A percentile compares a stretch with the other conserved stretches of the same genome.
phyloP scores from a whole-genome alignment of 1,284 basidiomycete species.

The Melanopsichium pennsylvanicum region DNA sequence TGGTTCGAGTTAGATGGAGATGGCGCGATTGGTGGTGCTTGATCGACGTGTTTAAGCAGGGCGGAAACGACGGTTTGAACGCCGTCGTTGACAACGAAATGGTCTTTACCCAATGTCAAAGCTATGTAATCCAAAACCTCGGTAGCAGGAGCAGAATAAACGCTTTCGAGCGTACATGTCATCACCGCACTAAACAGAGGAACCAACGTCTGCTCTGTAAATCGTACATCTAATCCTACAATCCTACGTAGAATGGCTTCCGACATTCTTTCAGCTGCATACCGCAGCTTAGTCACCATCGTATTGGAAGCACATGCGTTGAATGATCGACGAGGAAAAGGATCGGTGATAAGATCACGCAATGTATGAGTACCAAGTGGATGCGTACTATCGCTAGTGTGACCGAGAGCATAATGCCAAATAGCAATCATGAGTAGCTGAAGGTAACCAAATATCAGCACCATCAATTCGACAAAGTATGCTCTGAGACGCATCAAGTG shows the following conservation, averaged over 20 bases:
- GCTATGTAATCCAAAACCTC: constrained; percentile 64
- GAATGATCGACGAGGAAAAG: constrained; percentile 12
- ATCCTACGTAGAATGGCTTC: constrained; percentile 10
- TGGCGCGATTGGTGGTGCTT: too few relatives aligned
- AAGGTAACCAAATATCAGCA: constrained; percentile 53
- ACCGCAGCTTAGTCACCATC: too few relatives aligned
- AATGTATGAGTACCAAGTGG: constrained; percentile 35
- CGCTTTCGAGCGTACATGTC: constrained; percentile 41
- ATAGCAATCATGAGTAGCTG: constrained; percentile 47
- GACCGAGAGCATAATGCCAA: constrained; percentile 42
- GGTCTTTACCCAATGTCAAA: constrained; percentile 52
- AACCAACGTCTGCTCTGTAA: constrained; percentile 47
- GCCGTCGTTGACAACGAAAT: constrained; percentile 60
- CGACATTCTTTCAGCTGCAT: constrained; percentile 6
- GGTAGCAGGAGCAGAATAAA: constrained; percentile 48
- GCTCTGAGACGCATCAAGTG: background rate
- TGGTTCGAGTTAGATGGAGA: too few relatives aligned
- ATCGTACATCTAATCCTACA: constrained; percentile 18
- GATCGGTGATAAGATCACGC: constrained; percentile 10
- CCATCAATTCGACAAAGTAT: constrained; percentile 25
- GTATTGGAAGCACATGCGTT: too few relatives aligned
- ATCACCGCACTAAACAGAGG: constrained; percentile 60
- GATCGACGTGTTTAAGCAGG: constrained; percentile 42
- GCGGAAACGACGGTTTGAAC: constrained; percentile 52
- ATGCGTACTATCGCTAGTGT: constrained; percentile 48